A percentile compares a stretch with the other conserved stretches of the same genome.
These are phyloP conservation scores for Colletotrichum sp. DNA, from an alignment of 2,329 filamentous ascomycete genomes.

Conservation along the genomic window DNA sequence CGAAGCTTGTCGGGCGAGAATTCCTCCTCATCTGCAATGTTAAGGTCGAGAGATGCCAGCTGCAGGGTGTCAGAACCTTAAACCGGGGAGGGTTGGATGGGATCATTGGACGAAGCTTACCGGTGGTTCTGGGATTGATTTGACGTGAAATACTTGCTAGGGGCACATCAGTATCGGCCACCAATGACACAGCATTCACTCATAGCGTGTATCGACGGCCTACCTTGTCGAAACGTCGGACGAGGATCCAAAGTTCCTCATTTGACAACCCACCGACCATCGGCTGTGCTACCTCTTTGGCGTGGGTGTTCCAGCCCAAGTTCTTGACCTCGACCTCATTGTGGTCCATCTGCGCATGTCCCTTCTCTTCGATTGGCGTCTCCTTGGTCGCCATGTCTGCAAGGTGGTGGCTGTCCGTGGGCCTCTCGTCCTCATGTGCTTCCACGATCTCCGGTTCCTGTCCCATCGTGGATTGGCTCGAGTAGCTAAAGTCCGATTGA, in stretches of 20 bases:
- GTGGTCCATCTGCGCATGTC: constrained; percentile 51
- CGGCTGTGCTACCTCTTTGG: constrained; percentile 59
- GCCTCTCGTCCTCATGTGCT: constrained; percentile 29
- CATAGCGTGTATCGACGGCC: not conserved
- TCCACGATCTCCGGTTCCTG: constrained; percentile 34
- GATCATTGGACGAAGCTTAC: constrained; percentile 40
- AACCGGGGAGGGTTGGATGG: constrained; percentile 30
- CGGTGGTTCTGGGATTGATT: constrained; percentile 56
- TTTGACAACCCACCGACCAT: constrained; percentile 73
- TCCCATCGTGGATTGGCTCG: constrained; percentile 17
- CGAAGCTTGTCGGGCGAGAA: constrained; percentile 86
- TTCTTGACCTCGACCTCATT: constrained; percentile 64
- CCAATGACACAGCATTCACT: constrained; percentile 15
- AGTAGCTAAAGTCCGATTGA: constrained; percentile 1
- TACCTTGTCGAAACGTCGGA: constrained; percentile 74
- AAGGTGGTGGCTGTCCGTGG: constrained; percentile 41
- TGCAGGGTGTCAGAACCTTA: not conserved
- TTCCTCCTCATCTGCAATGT: constrained; percentile 81
- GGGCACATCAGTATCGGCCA: constrained; percentile 35
- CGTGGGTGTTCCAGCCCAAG: constrained; percentile 72
- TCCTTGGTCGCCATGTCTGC: constrained; percentile 32
- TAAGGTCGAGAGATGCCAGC: constrained; percentile 76
- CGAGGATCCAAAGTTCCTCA: constrained; percentile 74
- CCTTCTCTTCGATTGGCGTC: constrained; percentile 41
- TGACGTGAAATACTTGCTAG: constrained; percentile 68